Evolutionary conservation across 2,329 filamentous ascomycete genomes (phyloP), one percentile per base, ranked within the genome.

Genomic region (Diplocarpon mali): DNA sequence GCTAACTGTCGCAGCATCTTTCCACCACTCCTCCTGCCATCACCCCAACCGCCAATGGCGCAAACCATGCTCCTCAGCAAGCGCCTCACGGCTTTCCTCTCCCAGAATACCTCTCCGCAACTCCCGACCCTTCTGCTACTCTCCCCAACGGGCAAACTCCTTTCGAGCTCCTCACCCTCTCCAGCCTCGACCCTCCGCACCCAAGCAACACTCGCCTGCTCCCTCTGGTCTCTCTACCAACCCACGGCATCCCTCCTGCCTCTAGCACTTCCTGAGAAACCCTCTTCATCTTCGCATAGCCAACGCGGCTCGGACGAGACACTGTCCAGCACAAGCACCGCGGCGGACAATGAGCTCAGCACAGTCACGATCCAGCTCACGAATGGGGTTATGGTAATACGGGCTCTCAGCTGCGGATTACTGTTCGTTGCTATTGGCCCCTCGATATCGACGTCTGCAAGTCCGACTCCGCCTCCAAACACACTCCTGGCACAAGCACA

Each of bases 201-300:
- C 9, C 76, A 80, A 60, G 75, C 74, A 54, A 80, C 77, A 47
- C 74, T 81, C 48, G 78, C 78, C 35, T 74, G 75, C 46, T 77
- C 73, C 5, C 69, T 81, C 15, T 78, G 76, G 67, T 66, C 69
- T 15, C 69, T 79, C 35, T 77, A 81, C 61, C 67, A 70, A 34
- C 56, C 63, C 11, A 65, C 65, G 24, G 56, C 62, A 38, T 60
- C 65, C 10, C 35, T 53, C 29, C 40, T 53, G 42, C 61, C 67
- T 30, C 64, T 66, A 2, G 34, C 43, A 17, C 30, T 46, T n/a
- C 66, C 67, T 45, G 49, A 34, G n/a, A 24, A 42, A 11, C 66
- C 67, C 45, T 49, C 38, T 11, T 24, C 43, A n/a, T 12, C 44
- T 42, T 30, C 37, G 16, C 38, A 44, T 15, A 35, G 44, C 1